phyloP scores from a whole-genome alignment of 805 yeast species.

The Metschnikowia colocasiae region DNA sequence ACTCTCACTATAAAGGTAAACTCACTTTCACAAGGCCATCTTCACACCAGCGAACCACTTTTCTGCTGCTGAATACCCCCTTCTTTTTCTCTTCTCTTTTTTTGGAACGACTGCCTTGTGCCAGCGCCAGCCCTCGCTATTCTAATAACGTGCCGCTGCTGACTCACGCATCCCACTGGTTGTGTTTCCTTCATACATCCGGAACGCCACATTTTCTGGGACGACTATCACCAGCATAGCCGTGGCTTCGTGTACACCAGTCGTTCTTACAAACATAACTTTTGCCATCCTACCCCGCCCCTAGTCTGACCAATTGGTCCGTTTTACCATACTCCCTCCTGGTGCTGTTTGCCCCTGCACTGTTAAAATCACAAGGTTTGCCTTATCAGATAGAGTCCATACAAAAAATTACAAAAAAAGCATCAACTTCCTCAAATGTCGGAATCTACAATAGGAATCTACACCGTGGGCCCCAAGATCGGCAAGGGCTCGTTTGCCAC shows the following conservation, averaged over 20 bases:
- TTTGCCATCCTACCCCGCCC: not conserved
- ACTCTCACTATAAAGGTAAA: conserved; percentile 1
- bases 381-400: not conserved
- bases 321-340: not conserved
- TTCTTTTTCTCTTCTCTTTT: not conserved
- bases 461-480: conserved; percentile 72
- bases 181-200: not conserved
- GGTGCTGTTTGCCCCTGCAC: conserved; percentile 1
- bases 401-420: not conserved
- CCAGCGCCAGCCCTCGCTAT: not conserved
- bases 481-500: conserved; percentile 96
- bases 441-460: conserved; percentile 34
- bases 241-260: not conserved
- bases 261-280: not conserved
- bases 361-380: not conserved
- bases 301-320: not conserved
- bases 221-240: not conserved
- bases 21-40: conserved; percentile 1
- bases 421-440: not conserved
- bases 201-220: conserved; percentile 5
- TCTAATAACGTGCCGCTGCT: not conserved
- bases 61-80: not conserved
- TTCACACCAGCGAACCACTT: not conserved
- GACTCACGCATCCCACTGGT: conserved; percentile 2
- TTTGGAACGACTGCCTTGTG: not conserved